Evolutionary conservation across 768 basidiomycete species (phyloP).

Genomic region (Calocera viscosa): DNA sequence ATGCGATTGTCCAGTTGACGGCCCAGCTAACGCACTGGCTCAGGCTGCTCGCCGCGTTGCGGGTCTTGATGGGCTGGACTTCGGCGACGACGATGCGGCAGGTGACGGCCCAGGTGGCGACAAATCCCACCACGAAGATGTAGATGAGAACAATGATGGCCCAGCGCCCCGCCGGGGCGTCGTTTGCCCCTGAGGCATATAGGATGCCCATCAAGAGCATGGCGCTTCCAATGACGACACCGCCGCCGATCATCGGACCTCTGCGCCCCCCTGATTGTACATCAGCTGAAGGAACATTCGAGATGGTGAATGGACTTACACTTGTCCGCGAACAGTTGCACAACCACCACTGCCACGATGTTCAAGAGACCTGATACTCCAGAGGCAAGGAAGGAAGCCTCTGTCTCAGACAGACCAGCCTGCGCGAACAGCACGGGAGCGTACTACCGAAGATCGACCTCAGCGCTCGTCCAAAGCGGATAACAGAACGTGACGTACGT

Average conservation of each 20-base stretch:
- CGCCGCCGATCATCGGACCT: slow-evolving; percentile 34
- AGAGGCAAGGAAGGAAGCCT: slow-evolving; percentile 40
- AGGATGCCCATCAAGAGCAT: slow-evolving; percentile 36
- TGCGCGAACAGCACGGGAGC: slow-evolving; percentile 40
- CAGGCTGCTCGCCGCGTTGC: slow-evolving; percentile 34
- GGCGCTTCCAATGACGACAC: slow-evolving; percentile 29
- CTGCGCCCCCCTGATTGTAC: slow-evolving; percentile 26
- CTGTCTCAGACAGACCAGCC: slow-evolving; percentile 33
- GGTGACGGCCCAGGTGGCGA: slow-evolving; percentile 35
- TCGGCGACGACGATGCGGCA: slow-evolving; percentile 35
- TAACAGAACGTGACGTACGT: slow-evolving; percentile 19
- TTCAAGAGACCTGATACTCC: slow-evolving; percentile 39
- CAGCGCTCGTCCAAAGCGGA: neutral
- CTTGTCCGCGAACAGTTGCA: slow-evolving; percentile 30
- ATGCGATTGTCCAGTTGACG: slow-evolving; percentile 35
- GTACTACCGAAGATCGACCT: slow-evolving; percentile 23
- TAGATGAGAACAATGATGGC: slow-evolving; percentile 38
- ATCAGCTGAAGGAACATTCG: slow-evolving; percentile 2
- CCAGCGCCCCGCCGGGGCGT: slow-evolving; percentile 28
- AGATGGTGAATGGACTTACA: slow-evolving; percentile 25
- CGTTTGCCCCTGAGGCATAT: slow-evolving; percentile 31
- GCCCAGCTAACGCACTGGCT: slow-evolving; percentile 33
- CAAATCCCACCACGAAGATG: slow-evolving; percentile 34
- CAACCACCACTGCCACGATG: slow-evolving; percentile 29
- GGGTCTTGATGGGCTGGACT: slow-evolving; percentile 38